Conservation (phyloP, 352 stramenopile genomes). For the Stramenopiles sp. region DNA sequence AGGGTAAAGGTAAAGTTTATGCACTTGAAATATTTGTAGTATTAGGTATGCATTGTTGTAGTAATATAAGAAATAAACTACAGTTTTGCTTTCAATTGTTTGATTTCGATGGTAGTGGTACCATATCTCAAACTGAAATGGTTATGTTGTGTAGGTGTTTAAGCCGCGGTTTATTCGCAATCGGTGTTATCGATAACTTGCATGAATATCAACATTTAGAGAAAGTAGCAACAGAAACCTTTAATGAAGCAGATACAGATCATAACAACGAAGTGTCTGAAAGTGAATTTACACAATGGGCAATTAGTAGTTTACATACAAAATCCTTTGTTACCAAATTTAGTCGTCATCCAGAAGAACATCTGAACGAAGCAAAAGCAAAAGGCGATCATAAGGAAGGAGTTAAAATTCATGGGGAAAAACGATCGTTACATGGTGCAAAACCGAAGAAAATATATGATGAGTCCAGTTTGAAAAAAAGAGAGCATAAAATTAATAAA, state of each 20-base stretch:
- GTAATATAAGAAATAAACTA: not conserved
- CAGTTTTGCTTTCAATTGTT: not conserved
- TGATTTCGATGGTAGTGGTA: not conserved
- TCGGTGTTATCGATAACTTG: not conserved
- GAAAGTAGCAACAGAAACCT: not conserved
- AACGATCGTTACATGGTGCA: too few species aligned
- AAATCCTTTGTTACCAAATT: too few species aligned
- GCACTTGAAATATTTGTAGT: not conserved
- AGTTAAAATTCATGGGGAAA: too few species aligned
- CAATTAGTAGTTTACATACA: too few species aligned
- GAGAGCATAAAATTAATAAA: too few species aligned
- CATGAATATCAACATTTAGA: not conserved
- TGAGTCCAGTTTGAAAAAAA: too few species aligned
- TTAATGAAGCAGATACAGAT: not conserved
- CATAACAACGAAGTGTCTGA: not conserved
- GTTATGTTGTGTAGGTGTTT: not conserved
- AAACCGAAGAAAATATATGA: too few species aligned
- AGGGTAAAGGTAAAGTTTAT: not conserved
- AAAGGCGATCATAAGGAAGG: too few species aligned
- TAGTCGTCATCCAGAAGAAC: too few species aligned
- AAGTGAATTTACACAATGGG: not conserved
- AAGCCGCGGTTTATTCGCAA: not conserved
- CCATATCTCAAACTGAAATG: not conserved
- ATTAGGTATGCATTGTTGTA: not conserved
- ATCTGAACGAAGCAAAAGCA: too few species aligned